Evolutionary conservation across 306 rosid species (phyloP), one percentile per base, ranked within the genome.

Genomic region (Delonix regia): DNA sequence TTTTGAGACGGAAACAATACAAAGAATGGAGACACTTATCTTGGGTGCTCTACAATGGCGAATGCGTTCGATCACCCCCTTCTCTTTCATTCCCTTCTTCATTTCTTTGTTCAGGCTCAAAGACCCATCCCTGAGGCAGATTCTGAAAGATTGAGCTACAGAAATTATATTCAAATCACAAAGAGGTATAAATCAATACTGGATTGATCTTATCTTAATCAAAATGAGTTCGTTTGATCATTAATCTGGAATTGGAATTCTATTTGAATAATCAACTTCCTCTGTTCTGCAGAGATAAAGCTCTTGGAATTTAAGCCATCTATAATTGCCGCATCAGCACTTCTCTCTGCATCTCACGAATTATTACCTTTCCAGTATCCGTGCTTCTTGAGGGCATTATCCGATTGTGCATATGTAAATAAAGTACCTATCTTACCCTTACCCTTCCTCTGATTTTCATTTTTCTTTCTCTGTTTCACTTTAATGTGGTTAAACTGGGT

Each of bases 51-150:
- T 93, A 5, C 73, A 93, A 75, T 93, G 98, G 98, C 76, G 97
- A 83, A 91, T 93, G 97, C 91, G 98, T 6, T 93, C 98, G 4
- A 87, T 91, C 72, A 93, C 97, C 13, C 94, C 98, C 24, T 90
- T 91, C 85, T 90, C 97, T 41, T 93, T 93, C 77, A 2, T 91
- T n/a, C 55, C 90, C 2, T 89, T 84, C 75, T 89, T 93, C 88
- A 66, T 84, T 44, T 75, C 85, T 74, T 42, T 88, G 51, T 84
- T 88, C 65, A 77, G 73, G 13, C 83, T 85, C 73, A 79, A 83
- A 55, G 91, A 88, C 76, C 82, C 87, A 0, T 81, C 88, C 19
- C 56, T 84, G 75, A 73, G 63, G 49, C 86, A 73, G 73, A 86
- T 88, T 74, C 89, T 93, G 69, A 93, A 88, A 86, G 83, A 68